Percentiles rank a stretch among this genome's conserved stretches.
These are phyloP conservation scores for Inga laurina DNA, from an alignment of 306 rosid genomes.

Conservation along the genomic window DNA sequence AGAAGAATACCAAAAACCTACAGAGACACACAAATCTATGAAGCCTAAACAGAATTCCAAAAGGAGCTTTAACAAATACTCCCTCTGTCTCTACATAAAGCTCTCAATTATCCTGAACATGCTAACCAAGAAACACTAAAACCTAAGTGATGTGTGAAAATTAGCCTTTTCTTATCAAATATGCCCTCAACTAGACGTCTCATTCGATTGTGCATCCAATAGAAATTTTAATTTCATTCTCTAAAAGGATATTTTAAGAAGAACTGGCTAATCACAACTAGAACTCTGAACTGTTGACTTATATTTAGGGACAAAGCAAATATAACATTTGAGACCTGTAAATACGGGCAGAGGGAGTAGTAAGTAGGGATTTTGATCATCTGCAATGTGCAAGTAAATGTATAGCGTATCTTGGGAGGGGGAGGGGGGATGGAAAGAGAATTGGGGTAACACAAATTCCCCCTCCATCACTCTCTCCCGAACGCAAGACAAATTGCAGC, in stretches of 20 bases:
- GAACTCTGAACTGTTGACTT: background rate
- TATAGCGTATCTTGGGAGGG: background rate
- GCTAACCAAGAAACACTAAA: background rate
- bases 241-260: too few relatives aligned
- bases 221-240: background rate
- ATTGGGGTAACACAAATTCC: background rate
- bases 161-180: background rate
- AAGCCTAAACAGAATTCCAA: background rate
- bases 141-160: background rate
- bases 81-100: background rate
- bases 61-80: background rate
- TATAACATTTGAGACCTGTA: background rate
- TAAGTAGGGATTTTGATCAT: background rate
- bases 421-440: background rate
- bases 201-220: background rate
- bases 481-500: background rate
- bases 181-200: background rate
- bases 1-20: background rate
- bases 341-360: background rate
- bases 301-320: background rate
- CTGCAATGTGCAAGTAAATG: background rate
- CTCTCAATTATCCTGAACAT: background rate
- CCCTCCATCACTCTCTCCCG: background rate
- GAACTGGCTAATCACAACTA: background rate
- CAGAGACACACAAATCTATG: background rate